phyloP scores from a whole-genome alignment of 805 yeast species.

The Barnettozyma wickerhamii region DNA sequence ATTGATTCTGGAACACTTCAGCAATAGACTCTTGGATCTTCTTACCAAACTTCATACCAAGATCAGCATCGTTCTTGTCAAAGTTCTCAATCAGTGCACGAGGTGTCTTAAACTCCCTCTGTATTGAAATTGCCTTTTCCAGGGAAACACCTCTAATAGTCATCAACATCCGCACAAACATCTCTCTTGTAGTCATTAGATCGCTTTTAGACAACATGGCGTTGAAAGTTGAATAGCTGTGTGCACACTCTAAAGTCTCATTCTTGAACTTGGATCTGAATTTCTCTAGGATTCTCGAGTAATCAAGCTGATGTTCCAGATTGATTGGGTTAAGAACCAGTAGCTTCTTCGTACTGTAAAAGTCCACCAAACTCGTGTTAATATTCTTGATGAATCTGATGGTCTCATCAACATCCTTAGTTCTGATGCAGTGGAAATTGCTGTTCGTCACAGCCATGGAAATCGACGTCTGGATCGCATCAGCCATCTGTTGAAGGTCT shows the following conservation, averaged over 20 bases:
- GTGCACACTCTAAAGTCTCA: conserved; percentile 35
- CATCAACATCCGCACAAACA: conserved; percentile 73
- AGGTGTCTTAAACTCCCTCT: conserved; percentile 69
- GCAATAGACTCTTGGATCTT: conserved; percentile 19
- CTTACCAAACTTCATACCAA: conserved; percentile 28
- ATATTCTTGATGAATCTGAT: conserved; percentile 50
- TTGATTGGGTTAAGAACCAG: conserved; percentile 49
- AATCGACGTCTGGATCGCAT: conserved; percentile 72
- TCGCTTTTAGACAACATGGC: conserved; percentile 65
- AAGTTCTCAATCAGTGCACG: conserved; percentile 48
- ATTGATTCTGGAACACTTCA: conserved; percentile 12
- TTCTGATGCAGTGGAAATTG: conserved; percentile 62
- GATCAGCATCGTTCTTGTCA: conserved; percentile 20
- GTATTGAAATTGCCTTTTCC: conserved; percentile 81
- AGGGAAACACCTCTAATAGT: conserved; percentile 75
- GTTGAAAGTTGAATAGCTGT: conserved; percentile 53
- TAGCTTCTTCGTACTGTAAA: conserved; percentile 35
- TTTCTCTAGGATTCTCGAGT: conserved; percentile 33
- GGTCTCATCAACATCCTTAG: conserved; percentile 72
- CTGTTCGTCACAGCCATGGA: conserved; percentile 64
- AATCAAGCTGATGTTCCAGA: conserved; percentile 47
- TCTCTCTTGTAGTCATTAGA: conserved; percentile 67
- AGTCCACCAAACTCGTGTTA: conserved; percentile 39
- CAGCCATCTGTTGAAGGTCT: conserved; percentile 45
- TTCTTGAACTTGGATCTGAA: conserved; percentile 45